Evolutionary conservation across 805 yeast genomes (phyloP), one percentile per base, ranked within the genome.

Genomic region (Nakazawaea ishiwadae): DNA sequence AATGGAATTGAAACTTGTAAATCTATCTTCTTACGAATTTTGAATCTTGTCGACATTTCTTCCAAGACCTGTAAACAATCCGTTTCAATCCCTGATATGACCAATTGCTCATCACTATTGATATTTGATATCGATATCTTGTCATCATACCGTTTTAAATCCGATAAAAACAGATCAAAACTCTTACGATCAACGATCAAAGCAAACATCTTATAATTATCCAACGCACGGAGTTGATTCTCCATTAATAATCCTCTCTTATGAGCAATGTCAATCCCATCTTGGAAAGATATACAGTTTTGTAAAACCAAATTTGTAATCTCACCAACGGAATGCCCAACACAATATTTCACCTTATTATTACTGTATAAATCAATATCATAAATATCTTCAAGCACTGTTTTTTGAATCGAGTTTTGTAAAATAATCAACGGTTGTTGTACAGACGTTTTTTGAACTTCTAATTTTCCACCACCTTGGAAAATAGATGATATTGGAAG

Each of bases 271-370:
- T 35, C 23, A 7, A 63, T 38, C 3, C 60, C 61, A 12, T 55
- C 35, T 5, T 49, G 51, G 23, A 60, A 50, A 0, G 54, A 21
- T 1, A 63, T 34, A 0, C 50, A 48, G 4, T 44, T 56, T 45
- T 59, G 65, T 4, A 56, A 30, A 3, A 54, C 60, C 28, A 63
- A 33, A 3, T 53, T 42, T 15, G 59, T 48, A 5, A 63, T 55
- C 33, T 63, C 68, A 1, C 68, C 68, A 18, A 63, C 40, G 5
- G 67, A 62, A 44, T 63, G 68, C 8, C 68, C 68, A 8, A 63
- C 29, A 26, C 53, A 44, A 38, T 48, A 55, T 34, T 59, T 54
- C 1, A 52, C 40, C 11, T 19, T 27, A 12, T 5, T 35, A 4
- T 16, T 10, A 20, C 45, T 30, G 12, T 59, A 34, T 3, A 58